These are phyloP conservation scores for Irpex sp. DNA, from an alignment of 1,284 basidiomycete species.

Conservation along the genomic window DNA sequence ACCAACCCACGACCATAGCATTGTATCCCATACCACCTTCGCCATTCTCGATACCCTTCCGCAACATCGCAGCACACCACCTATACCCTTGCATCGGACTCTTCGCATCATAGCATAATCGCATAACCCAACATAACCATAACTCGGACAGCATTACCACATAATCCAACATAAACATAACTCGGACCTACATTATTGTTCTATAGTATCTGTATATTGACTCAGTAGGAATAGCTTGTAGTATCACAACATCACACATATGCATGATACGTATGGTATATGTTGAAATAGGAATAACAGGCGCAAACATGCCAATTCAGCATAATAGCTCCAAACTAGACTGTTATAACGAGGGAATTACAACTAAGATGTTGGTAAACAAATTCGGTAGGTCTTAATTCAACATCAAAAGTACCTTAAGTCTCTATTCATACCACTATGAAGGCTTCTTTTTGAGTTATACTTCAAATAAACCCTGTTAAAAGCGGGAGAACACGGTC, in stretches of 20 bases:
- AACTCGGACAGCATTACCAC: too few species aligned
- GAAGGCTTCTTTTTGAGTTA: too few species aligned
- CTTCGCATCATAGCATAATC: neutral
- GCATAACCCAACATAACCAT: neutral
- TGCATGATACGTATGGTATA: neutral
- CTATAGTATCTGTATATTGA: constrained; percentile 2
- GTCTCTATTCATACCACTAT: too few species aligned
- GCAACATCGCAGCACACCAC: neutral
- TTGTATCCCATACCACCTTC: neutral
- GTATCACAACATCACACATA: neutral
- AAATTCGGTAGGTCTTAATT: too few species aligned
- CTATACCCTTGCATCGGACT: neutral
- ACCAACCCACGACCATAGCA: neutral
- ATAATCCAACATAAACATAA: neutral
- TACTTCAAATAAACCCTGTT: too few species aligned
- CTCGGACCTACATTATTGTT: neutral
- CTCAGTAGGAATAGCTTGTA: neutral
- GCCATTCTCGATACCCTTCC: neutral
- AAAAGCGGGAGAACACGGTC: neutral
- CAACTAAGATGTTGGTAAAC: too few species aligned
- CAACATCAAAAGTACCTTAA: too few species aligned
- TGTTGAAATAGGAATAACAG: neutral
- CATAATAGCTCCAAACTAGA: too few species aligned
- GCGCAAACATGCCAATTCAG: neutral
- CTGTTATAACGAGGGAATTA: too few species aligned